phyloP scores from a whole-genome alignment of 352 stramenopile species.

The Phytopythium aichiense region DNA sequence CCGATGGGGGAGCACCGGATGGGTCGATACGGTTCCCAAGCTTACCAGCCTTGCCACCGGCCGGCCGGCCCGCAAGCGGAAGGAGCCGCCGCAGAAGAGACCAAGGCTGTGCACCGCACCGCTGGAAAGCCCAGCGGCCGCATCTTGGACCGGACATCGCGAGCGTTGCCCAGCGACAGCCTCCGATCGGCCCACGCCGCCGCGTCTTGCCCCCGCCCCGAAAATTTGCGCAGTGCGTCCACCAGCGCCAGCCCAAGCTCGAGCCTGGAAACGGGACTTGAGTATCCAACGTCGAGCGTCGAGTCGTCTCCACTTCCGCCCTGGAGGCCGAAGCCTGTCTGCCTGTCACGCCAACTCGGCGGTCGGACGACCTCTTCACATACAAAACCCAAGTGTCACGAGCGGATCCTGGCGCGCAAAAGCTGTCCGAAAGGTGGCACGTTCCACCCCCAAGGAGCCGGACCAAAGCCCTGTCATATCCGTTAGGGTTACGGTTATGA shows the following conservation, averaged over 20 bases:
- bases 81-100: not conserved
- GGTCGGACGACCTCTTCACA: not conserved
- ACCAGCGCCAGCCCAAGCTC: not conserved
- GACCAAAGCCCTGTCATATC: slow-evolving; percentile 6
- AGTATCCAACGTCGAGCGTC: not conserved
- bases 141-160: not conserved
- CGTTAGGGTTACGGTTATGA: not conserved
- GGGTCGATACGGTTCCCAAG: not conserved
- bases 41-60: not conserved
- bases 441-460: not conserved
- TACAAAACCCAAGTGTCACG: not conserved
- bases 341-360: not conserved
- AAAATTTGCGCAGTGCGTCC: not conserved
- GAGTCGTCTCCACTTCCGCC: not conserved
- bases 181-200: not conserved
- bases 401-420: not conserved
- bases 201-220: not conserved
- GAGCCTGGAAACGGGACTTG: not conserved
- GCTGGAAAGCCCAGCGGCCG: not conserved
- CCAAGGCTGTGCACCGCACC: not conserved
- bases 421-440: not conserved
- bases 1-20: not conserved
- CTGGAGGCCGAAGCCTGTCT: not conserved
- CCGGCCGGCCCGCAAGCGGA: not conserved
- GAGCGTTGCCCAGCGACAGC: not conserved